Conservation (phyloP, 2,329 filamentous ascomycete species). For the Sordariomycetes sp. region DNA sequence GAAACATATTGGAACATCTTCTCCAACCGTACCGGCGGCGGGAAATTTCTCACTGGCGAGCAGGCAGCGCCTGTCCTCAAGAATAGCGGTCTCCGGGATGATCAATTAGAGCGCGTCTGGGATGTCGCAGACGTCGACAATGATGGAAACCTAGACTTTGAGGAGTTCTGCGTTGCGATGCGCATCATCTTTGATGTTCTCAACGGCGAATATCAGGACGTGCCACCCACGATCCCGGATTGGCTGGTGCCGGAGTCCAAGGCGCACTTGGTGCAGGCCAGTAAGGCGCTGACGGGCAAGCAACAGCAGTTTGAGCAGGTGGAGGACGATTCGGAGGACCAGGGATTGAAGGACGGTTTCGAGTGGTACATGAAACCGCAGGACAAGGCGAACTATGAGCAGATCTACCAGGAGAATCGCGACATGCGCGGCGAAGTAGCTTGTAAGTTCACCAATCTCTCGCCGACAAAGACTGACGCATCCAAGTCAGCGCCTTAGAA, state of each 20-base stretch:
- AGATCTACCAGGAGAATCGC: constrained; percentile 90
- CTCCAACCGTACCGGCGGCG: constrained; percentile 47
- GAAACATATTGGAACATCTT: constrained; percentile 62
- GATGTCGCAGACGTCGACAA: constrained; percentile 95
- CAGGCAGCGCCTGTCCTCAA: constrained; percentile 54
- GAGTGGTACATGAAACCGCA: constrained; percentile 98
- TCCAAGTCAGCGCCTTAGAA: constrained; percentile 64
- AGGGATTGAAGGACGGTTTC: constrained; percentile 88
- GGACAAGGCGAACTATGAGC: constrained; percentile 91
- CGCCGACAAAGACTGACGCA: constrained; percentile 3
- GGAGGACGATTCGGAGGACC: constrained; percentile 72
- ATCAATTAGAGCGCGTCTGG: constrained; percentile 94
- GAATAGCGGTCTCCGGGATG: constrained; percentile 53
- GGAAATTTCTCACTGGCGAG: constrained; percentile 51
- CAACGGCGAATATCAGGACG: constrained; percentile 87
- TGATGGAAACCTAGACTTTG: constrained; percentile 95
- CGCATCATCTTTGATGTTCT: constrained; percentile 93
- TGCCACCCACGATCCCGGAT: constrained; percentile 79
- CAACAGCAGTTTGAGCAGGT: constrained; percentile 79
- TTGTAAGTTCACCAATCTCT: constrained; percentile 40
- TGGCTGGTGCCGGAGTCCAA: constrained; percentile 97
- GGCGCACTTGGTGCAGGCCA: constrained; percentile 80
- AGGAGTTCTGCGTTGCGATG: constrained; percentile 99
- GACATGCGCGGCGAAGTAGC: constrained; percentile 77
- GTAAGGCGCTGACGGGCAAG: constrained; percentile 66